These are phyloP conservation scores for Phytophthora ohioensis DNA, from an alignment of 352 stramenopile species.

Conservation along the genomic window DNA sequence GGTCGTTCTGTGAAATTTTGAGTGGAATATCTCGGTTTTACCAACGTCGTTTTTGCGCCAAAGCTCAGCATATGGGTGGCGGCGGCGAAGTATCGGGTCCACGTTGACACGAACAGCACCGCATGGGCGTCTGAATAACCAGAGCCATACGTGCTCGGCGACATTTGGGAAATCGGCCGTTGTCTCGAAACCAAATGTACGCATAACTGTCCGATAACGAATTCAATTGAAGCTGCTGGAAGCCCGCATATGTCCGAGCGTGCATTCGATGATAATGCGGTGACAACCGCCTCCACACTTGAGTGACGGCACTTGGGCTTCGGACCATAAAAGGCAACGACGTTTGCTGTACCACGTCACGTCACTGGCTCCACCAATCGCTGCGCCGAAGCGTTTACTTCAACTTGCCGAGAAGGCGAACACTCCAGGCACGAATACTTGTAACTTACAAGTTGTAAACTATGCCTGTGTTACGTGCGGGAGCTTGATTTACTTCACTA, in stretches of 20 bases:
- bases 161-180: constrained; percentile 23
- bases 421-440: too few relatives aligned
- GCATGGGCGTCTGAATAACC: constrained; percentile 1
- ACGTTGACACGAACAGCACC: constrained; percentile 20
- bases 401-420: background rate
- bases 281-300: background rate
- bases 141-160: constrained; percentile 14
- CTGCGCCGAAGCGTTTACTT: background rate
- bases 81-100: constrained; percentile 6
- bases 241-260: background rate
- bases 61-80: constrained; percentile 32
- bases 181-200: constrained; percentile 18
- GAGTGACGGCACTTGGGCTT: background rate
- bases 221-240: constrained; percentile 2
- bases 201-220: background rate
- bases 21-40: constrained; percentile 13
- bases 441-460: too few relatives aligned
- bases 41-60: constrained; percentile 1
- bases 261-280: background rate
- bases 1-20: constrained; percentile 6
- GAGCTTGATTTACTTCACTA: background rate
- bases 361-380: background rate
- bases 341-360: constrained; percentile 1
- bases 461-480: background rate
- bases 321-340: background rate